phyloP scores from a whole-genome alignment of 2,329 filamentous ascomycete genomes.

The Zelopaecilomyces penicillatus region DNA sequence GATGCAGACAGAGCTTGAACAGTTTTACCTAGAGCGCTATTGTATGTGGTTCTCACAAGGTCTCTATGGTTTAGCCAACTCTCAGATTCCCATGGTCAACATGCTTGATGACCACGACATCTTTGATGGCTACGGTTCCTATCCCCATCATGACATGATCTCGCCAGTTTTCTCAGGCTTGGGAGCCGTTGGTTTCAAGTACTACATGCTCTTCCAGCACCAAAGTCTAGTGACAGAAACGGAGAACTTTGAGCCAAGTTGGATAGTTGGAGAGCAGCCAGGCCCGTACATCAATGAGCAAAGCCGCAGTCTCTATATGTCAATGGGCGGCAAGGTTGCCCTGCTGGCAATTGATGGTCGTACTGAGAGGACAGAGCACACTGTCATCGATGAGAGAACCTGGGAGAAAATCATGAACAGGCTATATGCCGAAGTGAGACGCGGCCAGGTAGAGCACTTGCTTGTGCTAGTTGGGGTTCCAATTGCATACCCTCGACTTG shows the following conservation, averaged over 20 bases:
- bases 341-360: constrained; percentile 85
- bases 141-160: constrained; percentile 84
- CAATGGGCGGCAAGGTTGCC: constrained; percentile 67
- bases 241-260: constrained; percentile 78
- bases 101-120: constrained; percentile 95
- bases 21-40: constrained; percentile 82
- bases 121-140: constrained; percentile 87
- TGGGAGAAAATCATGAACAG: constrained; percentile 84
- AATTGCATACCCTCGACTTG: constrained; percentile 67
- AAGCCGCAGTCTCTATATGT: constrained; percentile 80
- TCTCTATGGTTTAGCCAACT: constrained; percentile 82
- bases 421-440: constrained; percentile 70
- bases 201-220: constrained; percentile 98
- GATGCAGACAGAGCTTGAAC: constrained; percentile 82
- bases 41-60: constrained; percentile 95
- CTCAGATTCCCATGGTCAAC: constrained; percentile 97
- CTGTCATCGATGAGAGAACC: constrained; percentile 70
- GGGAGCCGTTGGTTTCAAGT: constrained; percentile 91
- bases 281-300: constrained; percentile 86
- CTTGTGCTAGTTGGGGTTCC: constrained; percentile 81
- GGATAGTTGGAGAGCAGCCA: constrained; percentile 69
- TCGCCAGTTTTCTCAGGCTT: constrained; percentile 84
- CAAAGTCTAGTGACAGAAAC: constrained; percentile 79
- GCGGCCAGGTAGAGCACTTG: constrained; percentile 81
- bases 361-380: constrained; percentile 78